phyloP scores from a whole-genome alignment of 2,329 filamentous ascomycete genomes.

The Diplocarpon mali region DNA sequence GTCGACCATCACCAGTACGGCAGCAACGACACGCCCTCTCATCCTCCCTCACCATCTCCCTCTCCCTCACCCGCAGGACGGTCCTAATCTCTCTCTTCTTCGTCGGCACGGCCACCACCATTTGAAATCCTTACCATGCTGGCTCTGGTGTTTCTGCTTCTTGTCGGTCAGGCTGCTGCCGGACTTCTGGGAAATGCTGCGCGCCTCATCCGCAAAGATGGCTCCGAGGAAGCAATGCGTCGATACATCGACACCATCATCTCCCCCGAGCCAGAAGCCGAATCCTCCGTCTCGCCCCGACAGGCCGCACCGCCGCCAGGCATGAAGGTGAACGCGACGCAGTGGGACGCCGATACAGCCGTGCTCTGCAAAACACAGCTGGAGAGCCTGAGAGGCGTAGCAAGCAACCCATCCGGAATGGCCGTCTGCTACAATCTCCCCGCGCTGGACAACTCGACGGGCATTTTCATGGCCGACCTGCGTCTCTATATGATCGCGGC shows the following conservation, averaged over 20 bases:
- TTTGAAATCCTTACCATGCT: slow-evolving; percentile 14
- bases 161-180: slow-evolving; percentile 22
- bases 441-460: slow-evolving; percentile 53
- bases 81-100: slow-evolving; percentile 7
- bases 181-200: slow-evolving; percentile 16
- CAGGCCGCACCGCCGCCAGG: slow-evolving; percentile 17
- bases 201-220: slow-evolving; percentile 17
- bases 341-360: slow-evolving; percentile 45
- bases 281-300: slow-evolving; percentile 18
- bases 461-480: slow-evolving; percentile 67
- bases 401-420: slow-evolving; percentile 64
- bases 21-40: slow-evolving; percentile 13
- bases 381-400: slow-evolving; percentile 38
- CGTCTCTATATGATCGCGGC: slow-evolving; percentile 60
- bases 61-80: slow-evolving; percentile 19
- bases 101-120: slow-evolving; percentile 2
- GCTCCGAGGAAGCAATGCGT: slow-evolving; percentile 20
- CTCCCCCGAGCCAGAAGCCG: neutral
- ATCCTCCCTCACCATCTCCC: slow-evolving; percentile 13
- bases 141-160: slow-evolving; percentile 17
- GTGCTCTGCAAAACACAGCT: slow-evolving; percentile 50
- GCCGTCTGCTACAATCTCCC: slow-evolving; percentile 77
- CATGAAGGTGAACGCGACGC: slow-evolving; percentile 39
- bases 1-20: slow-evolving; percentile 8
- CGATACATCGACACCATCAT: slow-evolving; percentile 23